Evolutionary conservation across 768 basidiomycete species (phyloP).

Genomic region (Rhizopogon vulgaris): DNA sequence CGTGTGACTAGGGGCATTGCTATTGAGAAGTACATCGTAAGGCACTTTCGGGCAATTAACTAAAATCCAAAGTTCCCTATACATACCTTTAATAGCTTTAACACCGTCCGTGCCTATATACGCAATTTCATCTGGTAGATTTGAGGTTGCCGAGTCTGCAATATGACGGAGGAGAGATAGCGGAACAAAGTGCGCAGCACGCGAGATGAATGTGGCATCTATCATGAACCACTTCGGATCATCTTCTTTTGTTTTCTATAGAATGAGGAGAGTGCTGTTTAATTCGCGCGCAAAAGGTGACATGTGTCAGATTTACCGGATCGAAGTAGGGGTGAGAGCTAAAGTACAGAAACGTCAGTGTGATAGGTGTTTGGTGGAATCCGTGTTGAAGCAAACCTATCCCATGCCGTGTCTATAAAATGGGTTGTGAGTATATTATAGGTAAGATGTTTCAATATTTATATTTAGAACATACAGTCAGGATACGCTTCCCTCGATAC

Average conservation of each 20-base stretch:
- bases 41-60: background rate
- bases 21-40: conserved; percentile 20
- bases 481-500: conserved; percentile 84
- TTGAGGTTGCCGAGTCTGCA: conserved; percentile 31
- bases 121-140: conserved; percentile 46
- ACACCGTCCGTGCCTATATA: conserved; percentile 65
- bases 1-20: conserved; percentile 77
- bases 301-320: conserved; percentile 35
- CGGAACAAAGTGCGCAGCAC: conserved; percentile 70
- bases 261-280: background rate
- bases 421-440: conserved; percentile 5
- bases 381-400: conserved; percentile 45
- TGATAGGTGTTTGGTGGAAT: conserved; percentile 7
- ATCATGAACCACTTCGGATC: conserved; percentile 95
- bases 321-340: conserved; percentile 80
- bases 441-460: conserved; percentile 1
- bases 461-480: conserved; percentile 55
- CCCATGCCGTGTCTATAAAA: conserved; percentile 80
- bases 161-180: conserved; percentile 68
- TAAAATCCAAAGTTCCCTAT: conserved; percentile 1
- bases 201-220: conserved; percentile 60
- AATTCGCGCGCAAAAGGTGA: background rate
- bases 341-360: conserved; percentile 5
- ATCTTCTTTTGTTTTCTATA: conserved; percentile 69
- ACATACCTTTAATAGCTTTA: conserved; percentile 55